A percentile compares a stretch with the other conserved stretches of the same genome.
Conservation (phyloP, 345 rosid genomes). For the Excoecaria agallocha region DNA sequence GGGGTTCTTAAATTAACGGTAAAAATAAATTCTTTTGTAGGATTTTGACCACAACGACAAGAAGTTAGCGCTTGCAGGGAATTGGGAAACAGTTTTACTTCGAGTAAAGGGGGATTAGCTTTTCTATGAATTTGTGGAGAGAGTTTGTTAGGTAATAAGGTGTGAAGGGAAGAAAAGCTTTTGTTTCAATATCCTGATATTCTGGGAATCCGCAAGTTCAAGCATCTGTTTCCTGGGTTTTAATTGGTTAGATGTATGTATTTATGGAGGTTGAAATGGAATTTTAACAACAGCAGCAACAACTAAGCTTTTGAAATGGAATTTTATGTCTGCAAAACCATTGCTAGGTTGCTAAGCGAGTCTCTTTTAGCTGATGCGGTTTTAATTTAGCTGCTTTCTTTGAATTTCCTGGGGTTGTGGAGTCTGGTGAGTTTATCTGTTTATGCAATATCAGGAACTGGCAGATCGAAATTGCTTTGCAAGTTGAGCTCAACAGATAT, state of each 20-base stretch:
- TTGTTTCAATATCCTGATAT: neutral
- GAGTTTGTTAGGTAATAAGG: conserved; percentile 6
- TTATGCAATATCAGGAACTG: conserved; percentile 9
- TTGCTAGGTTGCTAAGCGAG: conserved; percentile 17
- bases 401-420: conserved; percentile 8
- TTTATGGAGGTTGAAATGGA: conserved; percentile 13
- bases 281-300: neutral
- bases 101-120: conserved; percentile 3
- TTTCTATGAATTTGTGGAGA: neutral
- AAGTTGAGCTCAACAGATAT: conserved; percentile 16
- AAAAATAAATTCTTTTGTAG: conserved; percentile 4
- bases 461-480: conserved; percentile 14
- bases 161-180: conserved; percentile 2
- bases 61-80: neutral
- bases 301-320: conserved; percentile 8
- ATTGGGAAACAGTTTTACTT: conserved; percentile 15
- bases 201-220: conserved; percentile 12
- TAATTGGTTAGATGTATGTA: neutral
- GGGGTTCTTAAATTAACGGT: conserved; percentile 12
- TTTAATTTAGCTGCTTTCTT: conserved; percentile 8
- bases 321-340: conserved; percentile 8
- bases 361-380: conserved; percentile 1
- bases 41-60: conserved; percentile 9
- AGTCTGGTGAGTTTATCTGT: conserved; percentile 13
- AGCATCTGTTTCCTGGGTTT: neutral